Base-by-base conservation (phyloP, 1,284 basidiomycete species). In the Cystobasidium pallidum region DNA sequence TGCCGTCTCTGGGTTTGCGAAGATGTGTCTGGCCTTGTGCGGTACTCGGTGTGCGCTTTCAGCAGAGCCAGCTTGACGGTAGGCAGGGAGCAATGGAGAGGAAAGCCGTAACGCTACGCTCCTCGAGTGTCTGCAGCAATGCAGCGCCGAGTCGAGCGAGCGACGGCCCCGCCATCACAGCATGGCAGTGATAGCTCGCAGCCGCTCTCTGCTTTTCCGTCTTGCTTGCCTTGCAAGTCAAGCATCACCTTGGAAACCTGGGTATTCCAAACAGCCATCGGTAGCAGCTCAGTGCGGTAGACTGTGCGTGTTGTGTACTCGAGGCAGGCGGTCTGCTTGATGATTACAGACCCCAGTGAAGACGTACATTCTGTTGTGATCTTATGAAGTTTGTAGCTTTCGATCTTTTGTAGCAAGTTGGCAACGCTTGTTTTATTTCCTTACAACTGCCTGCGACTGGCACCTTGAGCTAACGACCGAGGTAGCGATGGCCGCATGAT, bases 41-140 rank as follows among this genome's bases (percentile, higher is more conserved):
- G 58, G 43, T 61, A 47, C 43, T 15, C 10, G 43, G 36, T 47
- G 58, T 28, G 26, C 58, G 43, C 26, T 47, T 61, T 39, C 58
- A 61, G 58, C 36, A 28, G 26, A 28, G 24, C 17, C 10, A 36
- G 43, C 39, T 13, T n/a, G 45, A 51, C 13, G 62, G 62, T 64
- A 64, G 62, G 62, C 62, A 47, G 58, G n/a, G 43, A 13, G 58
- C 58, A 57, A 57, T 36, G 39, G 39, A 21, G 58, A 61, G 58
- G 58, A 61, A 61, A 61, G 58, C n/a, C 58, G 58, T 47, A 43
- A 61, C 36, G 58, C 58, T 34, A 34, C 36, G 58, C 58, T 61
- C 58, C 58, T 61, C 39, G 58, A n/a, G 19, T n/a, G 13, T 24
- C n/a, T 58, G 55, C 55, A 58, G 55, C 36, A 34, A 58, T 58